Evolutionary conservation across 176 grass and related monocot species (phyloP), one percentile per base, ranked within the genome.

Genomic region (Avena sativa): DNA sequence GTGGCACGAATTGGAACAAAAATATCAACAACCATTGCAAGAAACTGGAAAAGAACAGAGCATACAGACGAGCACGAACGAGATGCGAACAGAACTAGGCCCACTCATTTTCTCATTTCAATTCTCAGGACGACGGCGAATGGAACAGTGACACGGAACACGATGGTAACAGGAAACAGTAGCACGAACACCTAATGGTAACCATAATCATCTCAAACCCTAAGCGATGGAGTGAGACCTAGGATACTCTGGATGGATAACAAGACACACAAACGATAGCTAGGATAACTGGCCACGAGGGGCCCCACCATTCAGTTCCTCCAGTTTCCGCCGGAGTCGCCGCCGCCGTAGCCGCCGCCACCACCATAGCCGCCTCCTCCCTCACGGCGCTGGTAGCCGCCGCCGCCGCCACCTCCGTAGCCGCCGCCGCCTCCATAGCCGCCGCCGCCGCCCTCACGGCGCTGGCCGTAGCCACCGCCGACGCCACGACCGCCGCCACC

Each of bases 281-380:
- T 79, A 87, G 36, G 89, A 80, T 91, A 91, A 82, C 82, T 82
- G 61, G 78, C 82, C 78, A 16, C 67, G 3, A 26, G 16, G 17
- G 71, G 46, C 82, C 46, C 89, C 82, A 81, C 86, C 78, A 4
- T 70, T 94, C 87, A 94, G 81, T 74, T 74, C 93, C 93, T 93
- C 93, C 93, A 95, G 86, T 58, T 91, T 74, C 86, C 74, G 2
- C 81, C 93, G 59, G 88, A 87, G 69, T 10, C 82, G 9, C 87
- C 66, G 13, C 86, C 82, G 8, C 86, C 58, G 16, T 61, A 56
- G 25, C 55, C 66, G 0, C 90, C 83, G 4, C 32, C 9, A 0
- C 40, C n/a, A 0, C 84, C 67, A 0, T 70, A 17, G 1, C 38
- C 38, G 2, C 85, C 62, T 0, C 79, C 81, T 13, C 67, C 30